These are phyloP conservation scores for Spathaspora sp. DNA, from an alignment of 805 yeast genomes.

Conservation along the genomic window DNA sequence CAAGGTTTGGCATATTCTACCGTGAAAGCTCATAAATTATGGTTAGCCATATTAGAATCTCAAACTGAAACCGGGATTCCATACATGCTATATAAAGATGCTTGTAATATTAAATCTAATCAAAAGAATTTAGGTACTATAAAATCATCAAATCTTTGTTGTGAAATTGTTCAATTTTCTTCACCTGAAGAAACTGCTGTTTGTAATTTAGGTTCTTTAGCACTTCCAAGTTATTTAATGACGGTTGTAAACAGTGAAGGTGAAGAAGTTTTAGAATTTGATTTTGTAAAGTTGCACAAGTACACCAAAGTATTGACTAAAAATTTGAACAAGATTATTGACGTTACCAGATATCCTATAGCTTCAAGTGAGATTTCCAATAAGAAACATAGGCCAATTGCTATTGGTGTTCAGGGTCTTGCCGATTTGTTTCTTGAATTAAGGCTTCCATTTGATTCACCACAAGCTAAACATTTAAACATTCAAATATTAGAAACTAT, in stretches of 20 bases:
- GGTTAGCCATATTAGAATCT: conserved; percentile 86
- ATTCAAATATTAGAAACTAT: conserved; percentile 90
- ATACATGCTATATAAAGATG: conserved; percentile 88
- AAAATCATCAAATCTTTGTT: conserved; percentile 90
- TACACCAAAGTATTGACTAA: conserved; percentile 74
- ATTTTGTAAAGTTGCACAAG: conserved; percentile 71
- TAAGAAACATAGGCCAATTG: conserved; percentile 84
- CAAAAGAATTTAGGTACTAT: conserved; percentile 91
- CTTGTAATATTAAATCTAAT: conserved; percentile 82
- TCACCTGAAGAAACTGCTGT: conserved; percentile 93
- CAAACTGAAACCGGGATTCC: conserved; percentile 98
- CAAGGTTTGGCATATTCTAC: conserved; percentile 63
- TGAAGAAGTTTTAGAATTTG: conserved; percentile 50
- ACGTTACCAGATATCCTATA: conserved; percentile 81
- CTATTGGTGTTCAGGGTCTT: conserved; percentile 97
- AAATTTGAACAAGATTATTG: conserved; percentile 81
- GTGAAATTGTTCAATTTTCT: conserved; percentile 91
- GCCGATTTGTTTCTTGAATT: conserved; percentile 84
- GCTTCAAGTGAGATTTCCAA: conserved; percentile 73
- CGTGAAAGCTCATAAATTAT: conserved; percentile 82
- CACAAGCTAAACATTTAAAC: conserved; percentile 72
- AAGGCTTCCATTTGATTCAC: conserved; percentile 82
- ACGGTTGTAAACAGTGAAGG: conserved; percentile 25
- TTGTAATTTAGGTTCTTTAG: conserved; percentile 89
- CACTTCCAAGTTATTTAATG: conserved; percentile 71